Base-by-base conservation (phyloP, 2,329 filamentous ascomycete species). In the Monosporascus sp. region DNA sequence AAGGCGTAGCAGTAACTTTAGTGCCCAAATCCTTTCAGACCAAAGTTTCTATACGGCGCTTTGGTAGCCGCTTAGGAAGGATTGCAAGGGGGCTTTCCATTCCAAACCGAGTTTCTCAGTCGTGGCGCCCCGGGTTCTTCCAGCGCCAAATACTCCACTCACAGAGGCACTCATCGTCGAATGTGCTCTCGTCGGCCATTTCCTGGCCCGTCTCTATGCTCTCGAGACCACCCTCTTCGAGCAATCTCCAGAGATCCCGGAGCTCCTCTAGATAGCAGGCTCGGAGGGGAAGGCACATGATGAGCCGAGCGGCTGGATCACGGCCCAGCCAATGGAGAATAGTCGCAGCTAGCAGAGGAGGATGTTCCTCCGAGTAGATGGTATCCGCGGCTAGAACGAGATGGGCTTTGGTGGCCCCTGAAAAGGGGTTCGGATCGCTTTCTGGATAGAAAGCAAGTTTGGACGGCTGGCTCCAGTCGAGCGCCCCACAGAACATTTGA, bases 261-360 rank as follows among this genome's bases (percentile, higher is more conserved):
- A 74, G 69, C 50, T 71, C 65, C 47, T 74, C 71, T n/a, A 75
- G 60, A 54, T 75, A 74, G 14, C 68, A 68, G 6, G 72, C 66
- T 15, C 72, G 60, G 51, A 73, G 55, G 4, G 72, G 63, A 54
- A 72, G 73, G 39, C 68, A 69, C 34, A 74, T 64, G 15, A 74
- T 58, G 5, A 71, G 61, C 45, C 71, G 57, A 18, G 71, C 61
- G 3, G 61, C 56, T 15, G 55, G 45, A 27, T 50, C 56, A 6
- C 50, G 56, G 9, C 62, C 56, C 11, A 75, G 60, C 69, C 73
- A 73, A 5, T 58, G 57, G 20, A 61, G 47, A n/a, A 74, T 65
- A 2, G 68, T 66, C 18, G 62, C 58, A 3, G 63, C 59, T 3
- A 75, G 60, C 39, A 75, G 55, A 39, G 65, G 62, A 3, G 72